Base-by-base conservation (phyloP, 768 basidiomycete species). In the Lentinula sp. region DNA sequence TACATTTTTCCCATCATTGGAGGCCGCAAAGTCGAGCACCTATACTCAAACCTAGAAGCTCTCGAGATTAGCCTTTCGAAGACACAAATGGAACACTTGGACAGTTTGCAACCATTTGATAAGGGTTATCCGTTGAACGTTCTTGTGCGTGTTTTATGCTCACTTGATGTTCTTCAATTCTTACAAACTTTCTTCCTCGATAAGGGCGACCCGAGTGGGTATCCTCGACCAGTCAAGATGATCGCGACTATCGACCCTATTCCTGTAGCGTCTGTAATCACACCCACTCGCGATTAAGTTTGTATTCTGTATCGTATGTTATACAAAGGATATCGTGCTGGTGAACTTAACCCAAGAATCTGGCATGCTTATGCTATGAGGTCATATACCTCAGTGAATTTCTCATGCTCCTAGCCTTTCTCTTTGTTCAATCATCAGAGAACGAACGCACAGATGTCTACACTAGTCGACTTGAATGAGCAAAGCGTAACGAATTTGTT, bases 1-100 rank as follows among this genome's bases (percentile, higher is more conserved):
- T 60, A 60, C 50, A 40, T 60, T 13, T 60, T 60, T 28, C 50
- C 59, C 5, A 60, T 60, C 32, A 43, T 60, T 9, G 59, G 69
- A 74, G 75, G 61, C 4, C 70, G 75, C 63, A 80, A 79, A 59
- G 67, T 76, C 35, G 74, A 77, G 66, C 75, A 79, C 16, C 62
- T 80, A 15, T 48, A 66, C 35, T 74, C 70, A 34, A 80, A 78
- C 60, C 60, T 80, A 9, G 70, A 77, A 57, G 78, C 76, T 13
- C 64, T 80, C 8, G 68, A 71, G 39, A 73, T 80, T 50, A 62
- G 57, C 4, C 74, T 80, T 40, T 68, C 72, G 0, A 65, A 67
- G 0, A 75, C 74, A 53, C 77, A 80, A 21, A 70, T 76, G 50
- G 63, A 66, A 48, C 68, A 62, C 23, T 55, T 80, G 42, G 80